phyloP scores from a whole-genome alignment of 83 land plant genomes.

The Larix sibirica region DNA sequence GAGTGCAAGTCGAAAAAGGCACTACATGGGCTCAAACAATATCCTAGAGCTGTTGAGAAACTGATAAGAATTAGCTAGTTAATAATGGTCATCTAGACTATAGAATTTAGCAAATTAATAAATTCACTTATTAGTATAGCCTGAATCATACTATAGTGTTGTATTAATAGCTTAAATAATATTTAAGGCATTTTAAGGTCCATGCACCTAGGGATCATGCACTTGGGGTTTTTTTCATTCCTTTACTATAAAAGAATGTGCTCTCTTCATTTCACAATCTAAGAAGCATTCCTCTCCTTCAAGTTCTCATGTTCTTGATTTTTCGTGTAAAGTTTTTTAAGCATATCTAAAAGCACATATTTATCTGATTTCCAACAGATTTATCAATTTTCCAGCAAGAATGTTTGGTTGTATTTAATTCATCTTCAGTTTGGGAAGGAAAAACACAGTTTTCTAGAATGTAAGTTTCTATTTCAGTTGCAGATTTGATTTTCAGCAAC shows the following conservation, averaged over 20 bases:
- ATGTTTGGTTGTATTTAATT: background rate
- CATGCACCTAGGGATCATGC: too few species aligned
- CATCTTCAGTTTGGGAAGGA: background rate
- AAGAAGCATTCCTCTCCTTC: background rate
- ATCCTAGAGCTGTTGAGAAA: too few species aligned
- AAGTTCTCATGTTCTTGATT: too few species aligned
- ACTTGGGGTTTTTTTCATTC: too few species aligned
- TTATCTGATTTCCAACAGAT: background rate
- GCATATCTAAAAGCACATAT: background rate
- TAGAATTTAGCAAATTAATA: background rate
- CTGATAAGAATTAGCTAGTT: background rate
- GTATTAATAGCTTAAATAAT: background rate
- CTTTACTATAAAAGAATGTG: background rate
- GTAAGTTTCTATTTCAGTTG: background rate
- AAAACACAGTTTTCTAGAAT: background rate
- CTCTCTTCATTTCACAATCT: background rate
- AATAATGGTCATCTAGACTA: background rate
- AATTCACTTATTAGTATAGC: background rate
- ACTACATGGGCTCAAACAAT: too few species aligned
- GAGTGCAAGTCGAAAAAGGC: too few species aligned
- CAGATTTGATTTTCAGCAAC: too few species aligned
- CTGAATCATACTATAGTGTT: background rate
- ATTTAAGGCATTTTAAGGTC: background rate
- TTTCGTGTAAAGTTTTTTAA: background rate
- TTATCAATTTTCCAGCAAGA: background rate